phyloP scores from a whole-genome alignment of 306 rosid species.

The Cucurbita moschata region DNA sequence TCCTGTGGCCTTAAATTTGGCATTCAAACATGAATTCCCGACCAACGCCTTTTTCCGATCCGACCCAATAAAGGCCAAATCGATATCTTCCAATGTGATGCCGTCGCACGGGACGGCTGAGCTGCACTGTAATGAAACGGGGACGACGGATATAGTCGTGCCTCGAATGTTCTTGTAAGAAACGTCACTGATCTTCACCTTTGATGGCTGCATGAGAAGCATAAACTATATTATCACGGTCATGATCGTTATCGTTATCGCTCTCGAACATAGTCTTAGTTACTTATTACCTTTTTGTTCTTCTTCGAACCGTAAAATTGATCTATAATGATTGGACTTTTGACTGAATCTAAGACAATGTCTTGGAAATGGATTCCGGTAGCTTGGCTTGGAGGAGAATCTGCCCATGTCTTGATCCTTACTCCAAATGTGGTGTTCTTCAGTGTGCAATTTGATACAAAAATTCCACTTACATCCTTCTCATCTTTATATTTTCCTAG shows the following conservation, averaged over 20 bases:
- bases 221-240: not conserved
- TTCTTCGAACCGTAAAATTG: constrained; percentile 35
- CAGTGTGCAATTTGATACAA: constrained; percentile 39
- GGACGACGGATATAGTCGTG: constrained; percentile 18
- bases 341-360: constrained; percentile 27
- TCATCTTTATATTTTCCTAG: constrained; percentile 51
- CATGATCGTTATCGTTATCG: not conserved
- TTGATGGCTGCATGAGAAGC: constrained; percentile 15
- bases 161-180: constrained; percentile 46
- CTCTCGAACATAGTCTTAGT: not conserved
- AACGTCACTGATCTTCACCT: constrained; percentile 37
- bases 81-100: constrained; percentile 23
- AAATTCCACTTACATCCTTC: constrained; percentile 18
- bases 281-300: not conserved
- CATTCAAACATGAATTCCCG: constrained; percentile 27
- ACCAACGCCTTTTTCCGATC: not conserved
- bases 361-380: constrained; percentile 25
- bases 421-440: constrained; percentile 51
- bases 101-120: constrained; percentile 21
- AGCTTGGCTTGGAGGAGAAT: constrained; percentile 19
- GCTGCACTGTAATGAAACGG: constrained; percentile 45
- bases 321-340: constrained; percentile 47
- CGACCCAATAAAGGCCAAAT: constrained; percentile 19
- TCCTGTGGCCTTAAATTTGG: constrained; percentile 27
- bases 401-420: constrained; percentile 51